Percentiles rank a stretch among this genome's conserved stretches.
Evolutionary conservation across 441 rosid genomes (phyloP).

Genomic region (Hura crepitans): DNA sequence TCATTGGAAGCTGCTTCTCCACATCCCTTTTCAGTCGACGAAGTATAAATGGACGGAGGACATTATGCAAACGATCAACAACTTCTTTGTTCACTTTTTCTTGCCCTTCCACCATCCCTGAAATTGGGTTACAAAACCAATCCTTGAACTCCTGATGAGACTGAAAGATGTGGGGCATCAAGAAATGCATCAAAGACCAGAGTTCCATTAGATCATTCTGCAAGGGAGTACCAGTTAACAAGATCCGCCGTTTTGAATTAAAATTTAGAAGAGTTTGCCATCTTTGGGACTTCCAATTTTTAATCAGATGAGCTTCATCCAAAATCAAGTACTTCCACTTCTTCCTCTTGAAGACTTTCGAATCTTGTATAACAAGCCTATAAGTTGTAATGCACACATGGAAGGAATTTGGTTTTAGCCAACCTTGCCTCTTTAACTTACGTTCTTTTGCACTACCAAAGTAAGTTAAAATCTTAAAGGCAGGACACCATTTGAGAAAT

Average conservation of each 20-base stretch:
- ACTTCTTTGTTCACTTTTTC: slow-evolving; percentile 97
- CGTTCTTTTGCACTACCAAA: slow-evolving; percentile 99
- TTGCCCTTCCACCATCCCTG: slow-evolving; percentile 99
- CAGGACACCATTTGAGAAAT: slow-evolving; percentile 99
- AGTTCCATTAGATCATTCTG: slow-evolving; percentile 99
- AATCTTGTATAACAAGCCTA: slow-evolving; percentile 94
- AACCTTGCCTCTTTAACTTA: slow-evolving; percentile 95
- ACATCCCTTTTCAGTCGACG: slow-evolving; percentile 98
- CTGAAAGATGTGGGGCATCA: slow-evolving; percentile 99
- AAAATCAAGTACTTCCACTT: slow-evolving; percentile 98
- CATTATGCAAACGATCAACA: slow-evolving; percentile 97
- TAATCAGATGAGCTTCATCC: slow-evolving; percentile 99
- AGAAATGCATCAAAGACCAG: slow-evolving; percentile 99
- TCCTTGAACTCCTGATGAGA: slow-evolving; percentile 99
- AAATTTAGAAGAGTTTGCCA: slow-evolving; percentile 99
- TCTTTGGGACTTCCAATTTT: slow-evolving; percentile 99
- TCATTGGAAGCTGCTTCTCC: slow-evolving; percentile 95
- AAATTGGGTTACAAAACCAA: slow-evolving; percentile 98
- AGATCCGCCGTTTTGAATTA: slow-evolving; percentile 94
- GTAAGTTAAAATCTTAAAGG: slow-evolving; percentile 96
- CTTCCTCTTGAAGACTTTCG: slow-evolving; percentile 97
- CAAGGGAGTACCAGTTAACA: slow-evolving; percentile 95
- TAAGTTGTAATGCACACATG: slow-evolving; percentile 98
- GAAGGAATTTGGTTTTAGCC: slow-evolving; percentile 95
- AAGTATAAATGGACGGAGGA: slow-evolving; percentile 95